A percentile compares a stretch with the other conserved stretches of the same genome.
Evolutionary conservation across 2,329 filamentous ascomycete genomes (phyloP).

Genomic region (Aplosporella prunicola): DNA sequence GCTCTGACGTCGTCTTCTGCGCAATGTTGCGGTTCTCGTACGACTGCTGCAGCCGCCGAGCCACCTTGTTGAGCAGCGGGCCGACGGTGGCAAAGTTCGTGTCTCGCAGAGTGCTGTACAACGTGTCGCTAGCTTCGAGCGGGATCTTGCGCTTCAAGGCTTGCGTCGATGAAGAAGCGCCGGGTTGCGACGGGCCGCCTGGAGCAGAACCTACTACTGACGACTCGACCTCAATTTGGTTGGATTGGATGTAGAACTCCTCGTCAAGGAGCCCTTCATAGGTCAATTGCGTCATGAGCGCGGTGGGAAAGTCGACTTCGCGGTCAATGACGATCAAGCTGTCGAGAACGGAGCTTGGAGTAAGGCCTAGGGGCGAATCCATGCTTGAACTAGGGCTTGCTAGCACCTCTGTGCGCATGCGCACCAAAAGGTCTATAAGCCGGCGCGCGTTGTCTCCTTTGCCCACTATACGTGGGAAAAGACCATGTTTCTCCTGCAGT

Average conservation of each 20-base stretch:
- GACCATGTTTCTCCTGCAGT: slow-evolving; percentile 80
- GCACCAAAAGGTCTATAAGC: slow-evolving; percentile 74
- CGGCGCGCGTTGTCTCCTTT: slow-evolving; percentile 92
- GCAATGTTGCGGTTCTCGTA: slow-evolving; percentile 75
- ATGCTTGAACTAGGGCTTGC: slow-evolving; percentile 52
- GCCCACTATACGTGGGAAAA: slow-evolving; percentile 89
- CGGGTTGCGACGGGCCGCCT: slow-evolving; percentile 43
- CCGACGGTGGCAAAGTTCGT: slow-evolving; percentile 95
- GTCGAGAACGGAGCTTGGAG: slow-evolving; percentile 80
- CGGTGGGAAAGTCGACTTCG: slow-evolving; percentile 87
- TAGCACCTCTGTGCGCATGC: slow-evolving; percentile 82
- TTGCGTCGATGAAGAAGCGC: slow-evolving; percentile 37
- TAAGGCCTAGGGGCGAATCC: slow-evolving; percentile 56
- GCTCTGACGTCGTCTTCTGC: slow-evolving; percentile 79
- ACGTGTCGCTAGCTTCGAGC: slow-evolving; percentile 78
- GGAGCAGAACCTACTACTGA: slow-evolving; percentile 73
- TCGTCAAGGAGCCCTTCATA: slow-evolving; percentile 96
- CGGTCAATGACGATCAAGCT: slow-evolving; percentile 91
- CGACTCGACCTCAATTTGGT: slow-evolving; percentile 85
- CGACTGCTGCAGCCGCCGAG: slow-evolving; percentile 73
- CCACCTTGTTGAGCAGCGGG: slow-evolving; percentile 78
- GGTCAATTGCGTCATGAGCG: slow-evolving; percentile 85
- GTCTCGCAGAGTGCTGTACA: slow-evolving; percentile 81
- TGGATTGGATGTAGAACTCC: slow-evolving; percentile 82
- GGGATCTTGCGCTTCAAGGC: slow-evolving; percentile 72